phyloP scores from a whole-genome alignment of 2,329 filamentous ascomycete genomes.

The Penicillium sp. region DNA sequence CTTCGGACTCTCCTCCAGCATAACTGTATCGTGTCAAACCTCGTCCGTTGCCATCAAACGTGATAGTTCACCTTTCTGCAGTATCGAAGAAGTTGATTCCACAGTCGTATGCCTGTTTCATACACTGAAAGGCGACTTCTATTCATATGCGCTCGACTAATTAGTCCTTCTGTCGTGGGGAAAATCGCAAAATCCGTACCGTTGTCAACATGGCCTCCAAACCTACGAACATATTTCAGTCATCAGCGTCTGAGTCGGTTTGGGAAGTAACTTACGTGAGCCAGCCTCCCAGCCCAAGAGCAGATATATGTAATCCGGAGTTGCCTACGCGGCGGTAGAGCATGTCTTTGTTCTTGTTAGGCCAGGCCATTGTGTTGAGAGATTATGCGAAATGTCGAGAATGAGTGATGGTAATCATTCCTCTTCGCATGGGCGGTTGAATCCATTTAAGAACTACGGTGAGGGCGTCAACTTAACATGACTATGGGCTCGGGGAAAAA shows the following conservation, averaged over 20 bases:
- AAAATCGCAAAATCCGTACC: constrained; percentile 48
- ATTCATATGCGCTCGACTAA: not conserved
- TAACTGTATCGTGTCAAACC: constrained; percentile 40
- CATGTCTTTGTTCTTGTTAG: constrained; percentile 56
- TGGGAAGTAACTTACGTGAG: constrained; percentile 30
- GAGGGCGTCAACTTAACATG: not conserved
- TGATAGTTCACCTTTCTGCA: constrained; percentile 50
- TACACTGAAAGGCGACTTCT: constrained; percentile 40
- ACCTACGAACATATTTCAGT: constrained; percentile 36
- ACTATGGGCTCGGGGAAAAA: constrained; percentile 23
- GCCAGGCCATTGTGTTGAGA: constrained; percentile 25
- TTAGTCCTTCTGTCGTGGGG: not conserved
- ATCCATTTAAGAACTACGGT: constrained; percentile 15
- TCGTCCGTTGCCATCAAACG: constrained; percentile 4
- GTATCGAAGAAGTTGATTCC: constrained; percentile 65
- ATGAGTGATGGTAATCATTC: not conserved
- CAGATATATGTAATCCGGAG: constrained; percentile 74
- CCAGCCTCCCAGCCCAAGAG: constrained; percentile 66
- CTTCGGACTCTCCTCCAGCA: constrained; percentile 57
- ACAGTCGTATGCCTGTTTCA: constrained; percentile 61
- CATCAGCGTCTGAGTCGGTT: no score
- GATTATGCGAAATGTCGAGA: not conserved
- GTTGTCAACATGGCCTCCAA: constrained; percentile 71
- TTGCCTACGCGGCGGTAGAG: constrained; percentile 73
- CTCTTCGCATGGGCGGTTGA: not conserved